Evolutionary conservation across 148 eudicot species (phyloP), one percentile per base, ranked within the genome.

Genomic region (Hydrangea macrophylla): DNA sequence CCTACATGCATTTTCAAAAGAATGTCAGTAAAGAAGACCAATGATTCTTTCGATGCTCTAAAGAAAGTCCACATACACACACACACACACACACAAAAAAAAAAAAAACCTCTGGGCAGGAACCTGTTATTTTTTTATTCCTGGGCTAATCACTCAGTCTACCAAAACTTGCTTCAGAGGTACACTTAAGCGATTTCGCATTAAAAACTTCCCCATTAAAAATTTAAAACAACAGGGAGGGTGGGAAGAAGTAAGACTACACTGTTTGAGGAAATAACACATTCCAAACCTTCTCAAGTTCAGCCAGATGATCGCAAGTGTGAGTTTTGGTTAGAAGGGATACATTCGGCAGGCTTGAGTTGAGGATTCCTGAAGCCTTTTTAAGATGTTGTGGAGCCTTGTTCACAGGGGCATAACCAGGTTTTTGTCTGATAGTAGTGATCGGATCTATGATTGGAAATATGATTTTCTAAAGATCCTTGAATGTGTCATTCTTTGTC

Each of bases 1-100:
- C 96, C 99, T 93, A 68, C 66, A 73, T 59, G 56, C 70, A 59
- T 13, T 24, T 62, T 60, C 30, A 74, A 64, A 13, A 44, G 44
- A 32, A 15, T 45, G 17, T 37, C 18, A 55, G 4, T 18, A 11
- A 24, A 36, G 32, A 72, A 65, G 23, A 31, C 40, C 55, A 58
- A 10, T 20, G 58, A 9, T 39, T 54, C 57, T 57, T 54, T 31
- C 7, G 1, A 31, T 42, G 53, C 3, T 6, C n/a, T 2, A 8
- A 1, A 8, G 7, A 48, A 48, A 48, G 20, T 48, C 22, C 53
- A 44, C 9, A 58, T 20, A 50, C 37, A n/a, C 20, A 48, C n/a
- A 20, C n/a, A 7, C 53, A 48, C 5, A 48, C 22, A 17, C 53
- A 48, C 1, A 0, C 17, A 48, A 15, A 2, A 3, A 7, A 4